Base-by-base conservation (phyloP, 805 yeast species). In the Yamadazyma paraphyllophila region DNA sequence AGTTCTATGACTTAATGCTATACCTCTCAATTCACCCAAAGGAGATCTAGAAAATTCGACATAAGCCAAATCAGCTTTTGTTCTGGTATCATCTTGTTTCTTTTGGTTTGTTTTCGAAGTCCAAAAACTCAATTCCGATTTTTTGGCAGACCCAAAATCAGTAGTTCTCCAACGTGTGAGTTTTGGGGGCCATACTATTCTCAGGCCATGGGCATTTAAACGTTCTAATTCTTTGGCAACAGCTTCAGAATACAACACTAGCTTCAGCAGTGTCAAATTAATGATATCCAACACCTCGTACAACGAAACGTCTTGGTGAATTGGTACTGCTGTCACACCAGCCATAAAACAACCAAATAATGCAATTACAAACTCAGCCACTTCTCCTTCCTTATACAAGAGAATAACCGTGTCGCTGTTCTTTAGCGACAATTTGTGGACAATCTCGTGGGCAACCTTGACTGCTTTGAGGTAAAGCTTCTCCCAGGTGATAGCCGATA, bases 271-370 rank as follows among this genome's bases (percentile, higher is more conserved):
- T 0, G 97, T 87, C 27, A 78, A 72, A 36, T 76, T 77, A 63
- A 91, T 79, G 29, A 91, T 85, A 49, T 81, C 82, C 11, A 80
- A 74, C 49, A 90, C 81, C 51, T 90, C 96, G 35, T 71, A 71
- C 24, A 83, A 66, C 27, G 85, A 83, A 24, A 81, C 76, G 44
- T 82, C 86, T 47, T 89, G 83, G 44, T 87, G 87, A 35, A 94
- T 81, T 0, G 99, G 99, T 4, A 94, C 92, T 0, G 98, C 98
- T 2, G 94, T 91, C 38, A 89, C 85, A 2, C 96, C 96, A 1
- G 97, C 96, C 46, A 92, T 70, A 53, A 92, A 88, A 60, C 97
- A 91, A 6, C 97, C 99, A 61, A 89, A 78, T 15, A 94, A 63
- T 0, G 98, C 95, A 1, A 87, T 80, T 0, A 88, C 78, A 61